Base-by-base conservation (phyloP, 768 basidiomycete genomes). In the Xerocomus brunneocitrinus region DNA sequence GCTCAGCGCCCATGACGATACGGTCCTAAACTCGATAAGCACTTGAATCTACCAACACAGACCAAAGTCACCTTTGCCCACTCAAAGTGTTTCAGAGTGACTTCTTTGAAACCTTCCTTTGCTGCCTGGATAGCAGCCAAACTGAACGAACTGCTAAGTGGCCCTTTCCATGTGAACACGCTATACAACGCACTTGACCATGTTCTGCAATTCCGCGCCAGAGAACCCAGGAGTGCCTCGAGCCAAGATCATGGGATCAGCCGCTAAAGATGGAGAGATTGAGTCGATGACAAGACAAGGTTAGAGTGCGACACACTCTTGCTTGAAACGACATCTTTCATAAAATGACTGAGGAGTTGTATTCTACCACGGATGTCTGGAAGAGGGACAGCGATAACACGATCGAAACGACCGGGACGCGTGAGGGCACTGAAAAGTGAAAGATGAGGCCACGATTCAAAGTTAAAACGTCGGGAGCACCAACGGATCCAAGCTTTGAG, bases 181-280 rank as follows among this genome's bases (percentile, higher is more conserved):
- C 36, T 28, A 22, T n/a, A 22, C 28, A 36, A 76, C 84, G 63
- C 60, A 91, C 85, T 99, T 99, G 62, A 98, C 88, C 80, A 98
- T 83, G 67, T 98, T 98, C 68, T 98, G 91, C 35, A 98, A 68
- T 73, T 98, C 95, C 19, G 95, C 95, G 38, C 97, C 97, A 46
- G 92, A 95, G 74, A 99, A 97, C 3, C 95, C 95, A 8, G 95
- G 83, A 12, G 94, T 97, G 3, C 93, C 95, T 58, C 95, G 83
- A 38, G 97, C 97, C 59, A 99, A 77, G 58, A 93, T 77, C 69
- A 82, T 89, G 1, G 89, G 77, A 64, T 99, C 95, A 47, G 92
- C 87, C 63, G 86, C 90, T 83, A 60, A 43, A 27, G 12, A 49
- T 12, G 38, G 42, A 36, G 27, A 43, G 10, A 52, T 8, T 22